Evolutionary conservation across 495 filamentous ascomycete genomes (phyloP).

Genomic region (Mytilinidion resinicola): DNA sequence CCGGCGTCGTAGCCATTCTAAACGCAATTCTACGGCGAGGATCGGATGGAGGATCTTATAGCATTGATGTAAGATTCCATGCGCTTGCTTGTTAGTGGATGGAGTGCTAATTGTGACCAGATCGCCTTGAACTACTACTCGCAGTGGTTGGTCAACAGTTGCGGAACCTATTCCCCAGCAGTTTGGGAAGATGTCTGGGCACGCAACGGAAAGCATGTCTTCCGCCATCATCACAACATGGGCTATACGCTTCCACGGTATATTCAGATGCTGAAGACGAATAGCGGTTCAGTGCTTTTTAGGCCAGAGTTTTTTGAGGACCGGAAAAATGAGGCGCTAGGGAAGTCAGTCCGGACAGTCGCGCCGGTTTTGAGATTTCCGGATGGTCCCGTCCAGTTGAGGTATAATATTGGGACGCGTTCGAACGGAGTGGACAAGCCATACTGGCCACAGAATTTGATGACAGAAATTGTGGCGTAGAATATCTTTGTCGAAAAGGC

Average conservation of each 20-base stretch:
- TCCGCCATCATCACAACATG: slow-evolving; percentile 33
- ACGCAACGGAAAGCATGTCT: slow-evolving; percentile 30
- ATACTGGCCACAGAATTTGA: slow-evolving; percentile 34
- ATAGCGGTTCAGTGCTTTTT: slow-evolving; percentile 22
- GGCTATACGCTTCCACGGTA: slow-evolving; percentile 25
- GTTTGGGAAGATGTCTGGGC: slow-evolving; percentile 34
- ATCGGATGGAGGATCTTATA: slow-evolving; percentile 31
- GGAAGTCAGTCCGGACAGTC: slow-evolving; percentile 20
- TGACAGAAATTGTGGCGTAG: slow-evolving; percentile 29
- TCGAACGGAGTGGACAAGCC: slow-evolving; percentile 32
- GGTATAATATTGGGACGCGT: slow-evolving; percentile 34
- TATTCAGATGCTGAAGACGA: slow-evolving; percentile 26
- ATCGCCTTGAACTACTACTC: slow-evolving; percentile 36
- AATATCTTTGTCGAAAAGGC: background rate
- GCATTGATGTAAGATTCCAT: slow-evolving; percentile 29
- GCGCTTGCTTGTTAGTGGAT: background rate
- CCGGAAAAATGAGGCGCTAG: slow-evolving; percentile 22
- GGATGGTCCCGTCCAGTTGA: slow-evolving; percentile 26
- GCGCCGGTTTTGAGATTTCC: slow-evolving; percentile 31
- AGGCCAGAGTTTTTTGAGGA: slow-evolving; percentile 33
- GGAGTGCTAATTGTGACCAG: slow-evolving; percentile 3
- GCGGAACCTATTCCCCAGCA: slow-evolving; percentile 26
- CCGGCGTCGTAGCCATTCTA: slow-evolving; percentile 26
- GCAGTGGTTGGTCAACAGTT: slow-evolving; percentile 35
- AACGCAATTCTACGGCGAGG: slow-evolving; percentile 29